These are phyloP conservation scores for Anacardium occidentale DNA, from an alignment of 345 rosid genomes.

Conservation along the genomic window DNA sequence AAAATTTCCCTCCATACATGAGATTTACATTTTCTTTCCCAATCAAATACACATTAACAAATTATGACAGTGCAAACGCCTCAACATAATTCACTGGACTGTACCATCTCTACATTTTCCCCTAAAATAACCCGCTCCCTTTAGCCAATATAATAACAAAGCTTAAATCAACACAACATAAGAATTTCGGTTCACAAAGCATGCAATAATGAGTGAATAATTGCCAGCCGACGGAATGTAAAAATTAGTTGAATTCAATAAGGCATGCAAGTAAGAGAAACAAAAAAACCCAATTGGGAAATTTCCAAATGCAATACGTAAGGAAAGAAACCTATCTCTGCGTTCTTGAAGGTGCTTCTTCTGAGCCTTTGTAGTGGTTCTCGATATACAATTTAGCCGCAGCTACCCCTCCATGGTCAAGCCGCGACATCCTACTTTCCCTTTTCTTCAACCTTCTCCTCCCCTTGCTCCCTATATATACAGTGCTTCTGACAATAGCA, in stretches of 20 bases:
- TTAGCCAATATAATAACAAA: background rate
- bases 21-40: too few relatives aligned
- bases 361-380: constrained; percentile 78
- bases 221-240: background rate
- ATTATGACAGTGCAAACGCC: background rate
- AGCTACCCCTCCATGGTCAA: constrained; percentile 78
- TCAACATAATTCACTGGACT: background rate
- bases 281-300: constrained; percentile 21
- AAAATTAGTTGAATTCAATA: background rate
- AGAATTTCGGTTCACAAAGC: background rate
- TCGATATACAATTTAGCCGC: constrained; percentile 92
- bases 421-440: constrained; percentile 23
- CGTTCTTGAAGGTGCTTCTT: constrained; percentile 83
- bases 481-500: constrained; percentile 10
- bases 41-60: background rate
- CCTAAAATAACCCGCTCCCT: background rate
- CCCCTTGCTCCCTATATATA: background rate
- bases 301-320: constrained; percentile 6
- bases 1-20: too few relatives aligned
- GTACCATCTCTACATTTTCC: background rate
- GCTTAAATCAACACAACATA: background rate
- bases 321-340: constrained; percentile 53
- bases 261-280: too few relatives aligned
- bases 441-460: background rate
- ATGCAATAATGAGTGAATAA: background rate